These are phyloP conservation scores for Aureobasidium sp. DNA, from an alignment of 2,329 filamentous ascomycete genomes.

Conservation along the genomic window DNA sequence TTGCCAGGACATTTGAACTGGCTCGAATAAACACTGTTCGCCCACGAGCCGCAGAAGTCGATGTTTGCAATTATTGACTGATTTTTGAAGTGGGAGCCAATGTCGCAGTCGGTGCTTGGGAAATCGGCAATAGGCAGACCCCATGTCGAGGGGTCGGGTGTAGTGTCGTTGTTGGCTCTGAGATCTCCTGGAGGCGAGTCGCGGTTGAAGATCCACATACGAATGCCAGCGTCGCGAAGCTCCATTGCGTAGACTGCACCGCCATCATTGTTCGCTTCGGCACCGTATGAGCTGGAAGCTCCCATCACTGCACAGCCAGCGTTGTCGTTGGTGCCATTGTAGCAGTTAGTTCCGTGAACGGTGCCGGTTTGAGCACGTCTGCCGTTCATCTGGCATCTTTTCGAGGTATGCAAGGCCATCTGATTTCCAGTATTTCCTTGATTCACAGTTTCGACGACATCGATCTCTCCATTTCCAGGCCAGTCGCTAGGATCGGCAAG, in stretches of 20 bases:
- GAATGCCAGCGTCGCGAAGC: constrained; percentile 52
- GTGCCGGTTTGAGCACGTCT: constrained; percentile 65
- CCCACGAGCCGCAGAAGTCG: constrained; percentile 53
- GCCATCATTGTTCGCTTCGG: constrained; percentile 37
- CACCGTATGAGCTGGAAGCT: constrained; percentile 24
- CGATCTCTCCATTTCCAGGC: constrained; percentile 40
- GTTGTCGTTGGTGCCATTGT: constrained; percentile 32
- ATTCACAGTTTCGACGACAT: constrained; percentile 33
- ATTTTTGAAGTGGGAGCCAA: constrained; percentile 53
- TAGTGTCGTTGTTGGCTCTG: constrained; percentile 28
- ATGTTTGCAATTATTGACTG: constrained; percentile 60
- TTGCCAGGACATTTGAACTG: constrained; percentile 41
- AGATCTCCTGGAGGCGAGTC: constrained; percentile 35
- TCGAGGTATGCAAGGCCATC: constrained; percentile 29
- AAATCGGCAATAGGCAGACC: constrained; percentile 55
- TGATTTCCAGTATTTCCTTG: constrained; percentile 23
- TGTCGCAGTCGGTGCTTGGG: constrained; percentile 53
- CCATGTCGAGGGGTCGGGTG: constrained; percentile 56
- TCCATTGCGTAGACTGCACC: constrained; percentile 48
- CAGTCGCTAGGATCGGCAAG: constrained; percentile 53
- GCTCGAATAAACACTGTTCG: constrained; percentile 28
- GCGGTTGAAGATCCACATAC: constrained; percentile 35
- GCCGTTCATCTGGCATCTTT: constrained; percentile 25
- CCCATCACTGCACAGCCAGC: constrained; percentile 53
- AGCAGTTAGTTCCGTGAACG: constrained; percentile 32